A percentile compares a stretch with the other conserved stretches of the same genome.
Evolutionary conservation across 257 asterid genomes (phyloP).

Genomic region (Datura wrightii): DNA sequence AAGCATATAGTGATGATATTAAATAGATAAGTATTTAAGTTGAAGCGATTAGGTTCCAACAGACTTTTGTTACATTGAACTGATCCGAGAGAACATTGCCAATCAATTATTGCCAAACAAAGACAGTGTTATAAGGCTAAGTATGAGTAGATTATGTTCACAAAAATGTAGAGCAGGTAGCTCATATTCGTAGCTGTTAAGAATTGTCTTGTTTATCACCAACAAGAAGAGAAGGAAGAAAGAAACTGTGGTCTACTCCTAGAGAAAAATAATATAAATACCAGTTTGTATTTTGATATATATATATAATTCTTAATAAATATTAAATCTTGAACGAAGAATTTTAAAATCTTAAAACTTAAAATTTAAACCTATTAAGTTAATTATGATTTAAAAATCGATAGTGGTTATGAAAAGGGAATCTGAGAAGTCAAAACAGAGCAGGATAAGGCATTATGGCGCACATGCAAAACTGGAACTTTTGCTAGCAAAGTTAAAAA

Average conservation of each 20-base stretch:
- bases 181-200: conserved; percentile 16
- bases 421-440: conserved; percentile 20
- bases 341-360: neutral
- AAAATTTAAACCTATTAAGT: neutral
- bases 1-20: neutral
- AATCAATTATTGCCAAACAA: conserved; percentile 16
- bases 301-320: neutral
- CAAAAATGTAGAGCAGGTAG: neutral
- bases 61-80: conserved; percentile 5
- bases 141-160: neutral
- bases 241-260: neutral
- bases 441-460: conserved; percentile 29
- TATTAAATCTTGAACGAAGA: neutral
- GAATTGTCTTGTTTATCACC: conserved; percentile 16
- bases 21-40: neutral
- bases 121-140: neutral
- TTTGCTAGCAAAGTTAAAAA: conserved; percentile 32
- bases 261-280: neutral
- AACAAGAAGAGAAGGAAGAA: neutral
- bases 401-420: neutral
- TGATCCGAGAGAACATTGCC: conserved; percentile 10
- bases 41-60: neutral
- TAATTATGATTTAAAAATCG: neutral
- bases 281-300: neutral
- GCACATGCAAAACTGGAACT: conserved; percentile 35